These are phyloP conservation scores for Sinapis alba DNA, from an alignment of 441 rosid genomes.

Conservation along the genomic window DNA sequence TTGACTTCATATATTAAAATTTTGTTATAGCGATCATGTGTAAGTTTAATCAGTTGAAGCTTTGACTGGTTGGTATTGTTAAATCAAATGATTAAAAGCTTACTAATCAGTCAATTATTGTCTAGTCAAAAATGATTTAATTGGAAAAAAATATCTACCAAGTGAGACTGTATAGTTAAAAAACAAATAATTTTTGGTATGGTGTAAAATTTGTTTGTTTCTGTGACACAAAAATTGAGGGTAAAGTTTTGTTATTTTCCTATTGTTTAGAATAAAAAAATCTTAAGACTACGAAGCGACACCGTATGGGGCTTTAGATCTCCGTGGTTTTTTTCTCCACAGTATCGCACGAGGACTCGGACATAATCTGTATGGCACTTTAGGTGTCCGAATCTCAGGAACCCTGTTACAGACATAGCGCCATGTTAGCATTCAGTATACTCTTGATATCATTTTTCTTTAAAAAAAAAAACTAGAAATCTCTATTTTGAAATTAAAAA, in stretches of 20 bases:
- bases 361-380: slow-evolving; percentile 69
- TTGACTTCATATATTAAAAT: background rate
- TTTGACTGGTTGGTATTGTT: background rate
- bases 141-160: background rate
- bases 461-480: background rate
- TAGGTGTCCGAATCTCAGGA: slow-evolving; percentile 62
- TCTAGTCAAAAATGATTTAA: background rate
- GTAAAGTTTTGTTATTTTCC: background rate
- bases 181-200: background rate
- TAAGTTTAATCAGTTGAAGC: background rate
- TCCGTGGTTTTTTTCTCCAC: slow-evolving; percentile 57
- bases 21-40: background rate
- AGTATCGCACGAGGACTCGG: slow-evolving; percentile 72
- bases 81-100: background rate
- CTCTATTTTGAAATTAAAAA: background rate
- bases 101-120: background rate
- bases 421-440: background rate
- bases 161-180: background rate
- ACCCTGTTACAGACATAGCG: slow-evolving; percentile 47
- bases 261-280: background rate
- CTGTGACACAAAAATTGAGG: background rate
- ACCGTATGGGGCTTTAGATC: slow-evolving; percentile 38
- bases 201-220: background rate
- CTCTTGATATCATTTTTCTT: background rate
- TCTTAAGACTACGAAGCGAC: slow-evolving; percentile 6